Base-by-base conservation (phyloP, 129 eudicot species). In the Logfia minima region DNA sequence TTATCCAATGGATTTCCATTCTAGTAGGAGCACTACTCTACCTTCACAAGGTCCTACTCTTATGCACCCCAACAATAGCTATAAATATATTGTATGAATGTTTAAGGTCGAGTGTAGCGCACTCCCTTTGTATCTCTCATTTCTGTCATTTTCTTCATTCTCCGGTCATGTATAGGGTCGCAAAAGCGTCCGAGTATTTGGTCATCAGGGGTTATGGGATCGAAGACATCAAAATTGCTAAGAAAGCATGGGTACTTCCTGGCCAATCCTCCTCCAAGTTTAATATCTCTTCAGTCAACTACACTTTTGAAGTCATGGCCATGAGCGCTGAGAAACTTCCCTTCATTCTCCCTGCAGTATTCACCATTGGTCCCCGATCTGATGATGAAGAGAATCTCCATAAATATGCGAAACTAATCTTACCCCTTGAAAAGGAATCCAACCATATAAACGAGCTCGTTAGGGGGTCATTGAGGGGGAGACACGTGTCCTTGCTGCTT, bases 301-400 rank as follows among this genome's bases (percentile, higher is more conserved):
- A 86, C 78, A 84, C 86, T 16, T 86, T 88, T 21, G 85, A 88
- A 32, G 90, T 86, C 2, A 79, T 84, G 48, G 93, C 90, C 64
- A 88, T 86, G 93, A 88, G 93, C 21, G 87, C 90, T 22, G 87
- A 88, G 64, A 88, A 88, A 63, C 88, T 88, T 26, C 87, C 85
- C 1, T 86, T 88, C 82, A 68, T 81, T 58, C 90, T 88, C n/a
- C 86, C 90, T 0, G 88, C 86, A 6, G 88, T 86, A 0, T 88
- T 86, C 83, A 86, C 92, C 19, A 84, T 85, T 11, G 90, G 92
- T 14, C 90, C 88, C 0, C 75, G 82, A 5, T 19, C 77, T 0
- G 88, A 88, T 56, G 79, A 86, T 5, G 34, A 35, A 0, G 81
- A 66, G 5, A 82, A 85, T 68, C 81, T 85, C 19, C 68, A 83